Base-by-base conservation (phyloP, 495 filamentous ascomycete genomes). In the Hypoxylon subgilvum region DNA sequence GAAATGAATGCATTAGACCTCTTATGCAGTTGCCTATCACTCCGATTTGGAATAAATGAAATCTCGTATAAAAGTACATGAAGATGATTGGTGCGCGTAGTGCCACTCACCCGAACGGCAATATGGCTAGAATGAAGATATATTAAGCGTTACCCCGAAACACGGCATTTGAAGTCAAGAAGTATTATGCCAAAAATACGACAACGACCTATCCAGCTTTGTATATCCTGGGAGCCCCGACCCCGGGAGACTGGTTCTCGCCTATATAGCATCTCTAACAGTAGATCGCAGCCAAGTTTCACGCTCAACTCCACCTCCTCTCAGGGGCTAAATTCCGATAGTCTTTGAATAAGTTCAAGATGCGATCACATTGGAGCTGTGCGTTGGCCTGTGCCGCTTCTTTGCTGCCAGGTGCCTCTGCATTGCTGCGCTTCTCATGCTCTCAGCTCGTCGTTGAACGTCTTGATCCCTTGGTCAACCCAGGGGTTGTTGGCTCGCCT, bases 371-470 rank as follows among this genome's bases (percentile, higher is more conserved):
- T 23, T 49, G 35, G 53, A 36, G 4, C 12, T 13, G 2, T 16
- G 8, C 28, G n/a, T 25, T 55, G 9, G 36, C 31, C 5, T 22
- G 35, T 1, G 34, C 35, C 10, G 14, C 35, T 6, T n/a, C 9
- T 31, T 22, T 58, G 12, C n/a, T 58, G 5, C 25, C 60, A 1
- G 22, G 30, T 7, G 54, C 30, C 10, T 63, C 42, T 27, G 53
- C 60, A 17, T 41, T 63, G 10, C 61, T 67, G 9, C 60, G 64
- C 4, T 72, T 70, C 52, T 71, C 66, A 32, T 72, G 72, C 41
- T 73, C 70, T 6, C 66, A 71, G 40, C 62, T 73, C 8, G 69
- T 70, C 6, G 69, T 71, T 3, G 63, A 70, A 44, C 63, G 70
- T 10, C 54, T 71, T 2, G 70, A 71, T 30, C 70, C 70, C 21